phyloP scores from a whole-genome alignment of 495 filamentous ascomycete species.

The Astrothelium subdiscretum region DNA sequence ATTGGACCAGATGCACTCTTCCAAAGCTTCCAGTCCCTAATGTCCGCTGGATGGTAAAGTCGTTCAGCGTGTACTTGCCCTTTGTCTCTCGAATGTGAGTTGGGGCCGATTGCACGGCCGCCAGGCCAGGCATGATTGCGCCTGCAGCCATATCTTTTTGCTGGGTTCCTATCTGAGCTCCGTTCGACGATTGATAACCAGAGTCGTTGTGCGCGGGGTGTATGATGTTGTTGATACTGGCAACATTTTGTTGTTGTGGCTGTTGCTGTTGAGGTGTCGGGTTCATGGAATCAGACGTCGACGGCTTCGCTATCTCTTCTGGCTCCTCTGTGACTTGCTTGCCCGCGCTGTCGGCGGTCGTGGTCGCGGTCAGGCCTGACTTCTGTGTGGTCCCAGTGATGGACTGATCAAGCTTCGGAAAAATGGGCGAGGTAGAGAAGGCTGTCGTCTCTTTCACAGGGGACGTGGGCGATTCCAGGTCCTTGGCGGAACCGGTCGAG shows the following conservation, averaged over 20 bases:
- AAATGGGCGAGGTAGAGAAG: conserved; percentile 14
- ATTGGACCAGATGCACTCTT: conserved; percentile 89
- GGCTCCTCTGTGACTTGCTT: background rate
- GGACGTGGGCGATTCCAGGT: conserved; percentile 26
- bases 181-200: conserved; percentile 12
- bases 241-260: conserved; percentile 9
- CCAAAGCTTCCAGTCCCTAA: conserved; percentile 96
- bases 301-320: background rate
- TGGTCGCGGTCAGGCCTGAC: conserved; percentile 2
- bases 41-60: conserved; percentile 81
- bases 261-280: conserved; percentile 24
- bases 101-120: background rate
- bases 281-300: conserved; percentile 17
- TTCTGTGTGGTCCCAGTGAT: background rate
- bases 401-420: background rate
- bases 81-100: conserved; percentile 60
- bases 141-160: background rate
- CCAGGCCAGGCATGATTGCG: conserved; percentile 22
- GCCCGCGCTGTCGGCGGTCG: conserved; percentile 14
- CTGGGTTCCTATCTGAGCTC: background rate
- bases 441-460: conserved; percentile 15
- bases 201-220: conserved; percentile 37
- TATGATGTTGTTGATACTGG: conserved; percentile 24
- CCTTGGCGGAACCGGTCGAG: conserved; percentile 26
- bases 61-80: conserved; percentile 89